Base-by-base conservation (phyloP, 768 basidiomycete genomes). In the Trametes cubensis region DNA sequence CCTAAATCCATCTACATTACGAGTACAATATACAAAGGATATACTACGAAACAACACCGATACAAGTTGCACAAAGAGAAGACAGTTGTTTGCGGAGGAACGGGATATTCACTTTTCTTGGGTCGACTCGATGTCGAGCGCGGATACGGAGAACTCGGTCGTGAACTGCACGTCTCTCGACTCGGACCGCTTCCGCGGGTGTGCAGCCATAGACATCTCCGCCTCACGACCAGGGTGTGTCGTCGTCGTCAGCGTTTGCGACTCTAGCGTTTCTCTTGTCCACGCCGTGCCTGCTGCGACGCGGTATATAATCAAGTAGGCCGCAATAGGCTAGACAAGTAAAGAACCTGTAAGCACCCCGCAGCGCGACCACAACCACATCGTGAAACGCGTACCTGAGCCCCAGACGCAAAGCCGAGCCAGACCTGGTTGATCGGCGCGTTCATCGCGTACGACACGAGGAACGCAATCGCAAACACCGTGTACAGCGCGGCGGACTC, bases 401-500 rank as follows among this genome's bases (percentile, higher is more conserved):
- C 55, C 6, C 52, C 63, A 14, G 45, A 42, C 45, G 58, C 52
- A 39, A 23, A 46, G 44, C 66, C 67, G 28, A 70, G 62, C 58
- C 68, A 69, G 44, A 70, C 54, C 41, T 69, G 63, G 56, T 63
- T 63, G 53, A 67, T 56, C 2, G 70, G 63, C 30, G 67, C 47
- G 59, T 68, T 67, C 45, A 69, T 44, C 41, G 58, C 71, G 48
- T 69, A 72, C 40, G 71, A 61, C 18, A 73, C 67, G 41, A 73
- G 62, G 61, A 71, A 71, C 18, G 67, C 41, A 56, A 73, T 62
- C 4, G 68, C 49, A 59, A 69, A 71, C 25, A 53, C 63, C 23
- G 69, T 66, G 54, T 71, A 73, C 25, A 73, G 66, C 41, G 69
- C 64, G 6, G 71, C 72, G 39, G 68, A 69, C 62, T 73, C 72